phyloP scores from a whole-genome alignment of 352 stramenopile species.

The Plasmopara viticola region DNA sequence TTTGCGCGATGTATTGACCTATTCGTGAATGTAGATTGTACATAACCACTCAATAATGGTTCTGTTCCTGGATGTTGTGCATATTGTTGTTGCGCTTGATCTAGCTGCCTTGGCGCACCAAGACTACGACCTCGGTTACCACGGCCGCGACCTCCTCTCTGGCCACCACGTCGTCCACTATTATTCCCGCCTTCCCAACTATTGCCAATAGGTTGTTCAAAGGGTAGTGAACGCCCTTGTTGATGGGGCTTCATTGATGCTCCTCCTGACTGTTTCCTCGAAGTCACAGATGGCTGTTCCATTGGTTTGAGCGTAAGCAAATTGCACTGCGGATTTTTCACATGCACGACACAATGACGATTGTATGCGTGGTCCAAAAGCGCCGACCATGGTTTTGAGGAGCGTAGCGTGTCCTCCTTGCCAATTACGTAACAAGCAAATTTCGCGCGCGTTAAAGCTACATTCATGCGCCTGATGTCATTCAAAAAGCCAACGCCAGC shows the following conservation, averaged over 20 bases:
- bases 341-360: conserved; percentile 72
- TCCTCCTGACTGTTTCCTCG: conserved; percentile 11
- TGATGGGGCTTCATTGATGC: conserved; percentile 12
- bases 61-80: conserved; percentile 5
- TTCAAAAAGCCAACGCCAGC: conserved; percentile 85
- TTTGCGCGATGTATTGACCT: conserved; percentile 15
- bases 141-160: conserved; percentile 31
- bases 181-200: conserved; percentile 32
- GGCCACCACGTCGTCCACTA: conserved; percentile 16
- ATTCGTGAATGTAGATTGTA: conserved; percentile 12
- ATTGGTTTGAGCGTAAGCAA: conserved; percentile 61
- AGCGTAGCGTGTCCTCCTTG: conserved; percentile 70
- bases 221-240: conserved; percentile 15
- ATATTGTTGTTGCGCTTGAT: conserved; percentile 17
- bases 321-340: conserved; percentile 74
- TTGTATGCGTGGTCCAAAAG: conserved; percentile 68
- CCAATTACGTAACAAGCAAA: conserved; percentile 87
- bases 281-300: conserved; percentile 25
- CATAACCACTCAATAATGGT: conserved; percentile 19
- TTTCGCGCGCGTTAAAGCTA: conserved; percentile 82
- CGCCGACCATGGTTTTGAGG: conserved; percentile 78
- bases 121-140: conserved; percentile 23
- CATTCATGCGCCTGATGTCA: conserved; percentile 87
- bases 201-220: conserved; percentile 15
- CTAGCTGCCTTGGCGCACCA: conserved; percentile 20